A percentile compares a stretch with the other conserved stretches of the same genome.
phyloP scores from a whole-genome alignment of 2,329 filamentous ascomycete genomes.

The Simplicillium aogashimaense region DNA sequence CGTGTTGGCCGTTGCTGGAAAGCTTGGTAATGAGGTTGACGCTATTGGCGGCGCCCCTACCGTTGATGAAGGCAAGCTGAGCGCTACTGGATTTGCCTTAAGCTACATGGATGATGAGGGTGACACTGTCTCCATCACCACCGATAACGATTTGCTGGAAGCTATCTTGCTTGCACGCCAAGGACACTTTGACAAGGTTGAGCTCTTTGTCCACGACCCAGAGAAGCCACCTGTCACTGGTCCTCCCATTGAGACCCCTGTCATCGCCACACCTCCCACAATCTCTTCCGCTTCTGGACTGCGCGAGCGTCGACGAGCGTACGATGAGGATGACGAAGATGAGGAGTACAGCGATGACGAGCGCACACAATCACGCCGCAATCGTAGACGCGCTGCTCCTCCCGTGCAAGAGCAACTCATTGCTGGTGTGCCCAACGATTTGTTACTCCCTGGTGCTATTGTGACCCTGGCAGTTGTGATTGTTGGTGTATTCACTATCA shows the following conservation, averaged over 20 bases:
- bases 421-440: constrained; percentile 84
- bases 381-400: constrained; percentile 25
- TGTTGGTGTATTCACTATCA: constrained; percentile 82
- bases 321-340: constrained; percentile 43
- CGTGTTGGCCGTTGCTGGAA: constrained; percentile 65
- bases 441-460: constrained; percentile 87
- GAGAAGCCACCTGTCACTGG: constrained; percentile 72
- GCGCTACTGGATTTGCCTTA: constrained; percentile 72
- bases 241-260: constrained; percentile 33
- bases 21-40: constrained; percentile 77
- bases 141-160: constrained; percentile 85
- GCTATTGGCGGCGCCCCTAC: constrained; percentile 71
- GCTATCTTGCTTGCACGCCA: constrained; percentile 77
- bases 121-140: constrained; percentile 93
- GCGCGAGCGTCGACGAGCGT: constrained; percentile 38
- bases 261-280: constrained; percentile 34
- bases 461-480: constrained; percentile 93
- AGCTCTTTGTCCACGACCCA: constrained; percentile 92
- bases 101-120: constrained; percentile 97
- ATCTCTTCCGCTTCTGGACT: constrained; percentile 32
- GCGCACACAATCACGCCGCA: constrained; percentile 25
- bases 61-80: constrained; percentile 71
- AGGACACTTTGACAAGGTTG: constrained; percentile 78
- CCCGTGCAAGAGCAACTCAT: constrained; percentile 67
- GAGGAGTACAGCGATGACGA: constrained; percentile 33